Conservation (phyloP, 495 filamentous ascomycete genomes). For the Penicillium daleae region DNA sequence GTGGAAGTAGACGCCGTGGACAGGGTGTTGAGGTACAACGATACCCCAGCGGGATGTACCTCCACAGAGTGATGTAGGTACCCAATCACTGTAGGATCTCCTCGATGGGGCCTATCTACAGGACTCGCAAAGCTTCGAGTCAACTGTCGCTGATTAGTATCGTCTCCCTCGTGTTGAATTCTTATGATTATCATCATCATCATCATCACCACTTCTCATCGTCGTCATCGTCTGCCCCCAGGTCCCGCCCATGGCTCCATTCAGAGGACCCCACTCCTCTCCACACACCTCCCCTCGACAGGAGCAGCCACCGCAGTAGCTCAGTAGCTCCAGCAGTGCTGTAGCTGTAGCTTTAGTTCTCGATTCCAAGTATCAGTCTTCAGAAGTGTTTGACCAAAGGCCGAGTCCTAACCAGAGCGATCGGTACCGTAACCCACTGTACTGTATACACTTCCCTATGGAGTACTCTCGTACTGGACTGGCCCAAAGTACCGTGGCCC, state of each 20-base stretch:
- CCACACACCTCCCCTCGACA: background rate
- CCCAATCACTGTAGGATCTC: constrained; percentile 1
- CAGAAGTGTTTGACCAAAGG: background rate
- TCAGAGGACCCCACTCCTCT: constrained; percentile 12
- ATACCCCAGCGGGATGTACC: constrained; percentile 4
- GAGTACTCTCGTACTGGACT: no score
- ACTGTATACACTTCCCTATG: background rate
- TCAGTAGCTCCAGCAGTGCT: background rate
- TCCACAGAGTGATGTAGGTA: background rate
- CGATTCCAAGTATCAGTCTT: no score
- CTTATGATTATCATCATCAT: background rate
- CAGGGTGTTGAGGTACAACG: background rate
- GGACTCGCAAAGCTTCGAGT: background rate
- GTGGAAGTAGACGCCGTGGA: constrained; percentile 14
- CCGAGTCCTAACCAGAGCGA: background rate
- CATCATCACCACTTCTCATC: constrained; percentile 31
- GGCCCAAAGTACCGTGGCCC: background rate
- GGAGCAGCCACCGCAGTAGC: background rate
- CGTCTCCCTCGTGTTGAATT: background rate
- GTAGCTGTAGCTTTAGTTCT: background rate
- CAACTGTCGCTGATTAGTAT: background rate
- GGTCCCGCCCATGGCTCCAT: constrained; percentile 20
- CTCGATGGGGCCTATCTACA: no score
- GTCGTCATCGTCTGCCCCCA: constrained; percentile 18
- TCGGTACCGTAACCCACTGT: background rate